Base-by-base conservation (phyloP, 345 rosid species). In the Pistacia integerrima region DNA sequence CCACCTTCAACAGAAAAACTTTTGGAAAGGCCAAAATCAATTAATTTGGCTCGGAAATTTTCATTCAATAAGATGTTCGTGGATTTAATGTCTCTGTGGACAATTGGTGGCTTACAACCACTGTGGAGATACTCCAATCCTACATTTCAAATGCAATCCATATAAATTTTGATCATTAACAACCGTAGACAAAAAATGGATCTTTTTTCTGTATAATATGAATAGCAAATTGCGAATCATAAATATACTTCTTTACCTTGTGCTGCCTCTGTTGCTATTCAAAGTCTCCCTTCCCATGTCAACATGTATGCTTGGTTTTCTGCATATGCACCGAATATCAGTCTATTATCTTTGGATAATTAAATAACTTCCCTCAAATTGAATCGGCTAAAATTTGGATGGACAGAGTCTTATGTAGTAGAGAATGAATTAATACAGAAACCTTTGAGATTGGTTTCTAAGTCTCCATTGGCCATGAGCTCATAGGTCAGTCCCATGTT, bases 111-210 rank as follows among this genome's bases (percentile, higher is more conserved):
- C 69, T 58, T 87, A 80, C 88, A 75, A 36, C 93, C 90, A 74
- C 77, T 73, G 52, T 91, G 93, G 28, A 91, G 81, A 64, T 91
- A 88, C 33, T 88, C 90, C 71, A 87, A 67, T 72, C 91, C 95
- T 89, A 16, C 74, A 62, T 25, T 54, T 30, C 60, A 54, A 6
- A 25, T 74, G 51, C 28, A 18, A 73, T 8, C 7, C 0, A 22
- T 4, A 10, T 7, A 18, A 8, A 25, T 25, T 1, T 18, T 69
- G 13, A 28, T 12, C 25, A 5, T 7, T 41, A 25, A 52, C 25
- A 25, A 25, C 25, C 25, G 7, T 11, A 55, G 13, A 70, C 8
- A 8, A 3, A 28, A 28, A 70, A 1, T 70, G 17, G 30, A 25
- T 25, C 25, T 25, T 25, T 25, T 25, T 25, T 25, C 25, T 1